Evolutionary conservation across 2,329 filamentous ascomycete species (phyloP), one percentile per base, ranked within the genome.

Genomic region (Exophiala xenobiotica): DNA sequence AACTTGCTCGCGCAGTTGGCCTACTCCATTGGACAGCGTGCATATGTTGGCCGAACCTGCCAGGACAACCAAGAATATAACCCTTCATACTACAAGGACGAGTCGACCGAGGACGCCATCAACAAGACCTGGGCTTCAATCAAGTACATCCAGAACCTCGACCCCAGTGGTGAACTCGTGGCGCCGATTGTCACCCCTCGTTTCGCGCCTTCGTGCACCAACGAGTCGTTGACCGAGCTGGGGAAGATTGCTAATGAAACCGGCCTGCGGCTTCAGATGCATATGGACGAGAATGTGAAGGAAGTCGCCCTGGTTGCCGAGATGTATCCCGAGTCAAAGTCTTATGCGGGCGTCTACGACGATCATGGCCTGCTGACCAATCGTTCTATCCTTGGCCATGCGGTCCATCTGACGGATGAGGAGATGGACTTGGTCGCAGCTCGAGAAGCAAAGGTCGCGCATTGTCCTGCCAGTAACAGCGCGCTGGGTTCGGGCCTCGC

Each of bases 21-120:
- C 64, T 76, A 88, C 11, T 66, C 72, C 0, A 74, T 81, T 19
- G 93, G 93, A 37, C 93, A 97, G 71, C 80, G 92, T 44, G 93
- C 92, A 5, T 88, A 97, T 58, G 81, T 99, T 31, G 93, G 93
- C 24, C 80, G 93, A 33, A 88, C 93, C n/a, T 96, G 91, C 74
- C 97, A 97, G 93, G 89, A 97, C 68, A 78, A 79, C 27, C 67
- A 68, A 0, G 66, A 71, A 0, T 69, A 87, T 6, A 85, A 82
- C 26, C 91, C 91, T 0, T 77, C 79, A 1, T 88, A 85, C 73
- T 96, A 96, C 72, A 78, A 83, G n/a, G 92, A 97, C 66, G 79
- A 79, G 51, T 82, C 79, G 6, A 69, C 82, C 0, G 78, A 78
- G 1, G 73, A 76, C 18, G 78, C 82, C 0, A 46, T 89, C 0